A percentile compares a stretch with the other conserved stretches of the same genome.
Conservation (phyloP, 2,329 filamentous ascomycete genomes). For the Hyphodiscus sp. region DNA sequence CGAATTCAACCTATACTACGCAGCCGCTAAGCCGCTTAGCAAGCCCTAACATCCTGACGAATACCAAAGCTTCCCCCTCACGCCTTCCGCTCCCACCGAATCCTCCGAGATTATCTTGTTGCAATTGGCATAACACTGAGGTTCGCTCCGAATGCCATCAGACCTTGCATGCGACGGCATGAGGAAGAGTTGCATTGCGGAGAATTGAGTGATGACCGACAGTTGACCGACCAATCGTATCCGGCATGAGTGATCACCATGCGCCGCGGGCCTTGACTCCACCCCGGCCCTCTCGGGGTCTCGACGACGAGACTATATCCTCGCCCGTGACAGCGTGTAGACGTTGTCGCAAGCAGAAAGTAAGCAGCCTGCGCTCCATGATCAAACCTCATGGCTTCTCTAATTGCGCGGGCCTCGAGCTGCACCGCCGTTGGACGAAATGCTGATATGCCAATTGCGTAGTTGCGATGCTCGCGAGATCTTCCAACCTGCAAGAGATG, state of each 20-base stretch:
- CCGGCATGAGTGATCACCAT: background rate
- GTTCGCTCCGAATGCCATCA: background rate
- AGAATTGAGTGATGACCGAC: background rate
- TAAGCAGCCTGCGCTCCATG: slow-evolving; percentile 1
- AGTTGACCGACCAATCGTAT: background rate
- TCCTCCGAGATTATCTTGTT: background rate
- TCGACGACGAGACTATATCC: background rate
- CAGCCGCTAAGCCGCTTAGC: background rate
- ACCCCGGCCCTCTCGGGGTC: background rate
- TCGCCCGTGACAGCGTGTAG: slow-evolving; percentile 4
- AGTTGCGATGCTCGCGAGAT: slow-evolving; percentile 18
- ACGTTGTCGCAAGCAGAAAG: slow-evolving; percentile 20
- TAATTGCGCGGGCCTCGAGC: background rate
- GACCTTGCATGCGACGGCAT: background rate
- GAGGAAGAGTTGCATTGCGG: background rate
- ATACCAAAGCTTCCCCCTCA: background rate
- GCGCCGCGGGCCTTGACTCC: background rate
- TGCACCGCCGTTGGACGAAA: background rate
- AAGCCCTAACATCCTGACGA: background rate
- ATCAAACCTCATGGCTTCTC: background rate
- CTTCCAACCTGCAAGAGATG: slow-evolving; percentile 16
- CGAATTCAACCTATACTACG: background rate
- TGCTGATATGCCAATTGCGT: background rate
- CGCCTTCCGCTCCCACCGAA: background rate
- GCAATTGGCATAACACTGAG: background rate